Base-by-base conservation (phyloP, 2,329 filamentous ascomycete genomes). In the Arachnopeziza araneosa region DNA sequence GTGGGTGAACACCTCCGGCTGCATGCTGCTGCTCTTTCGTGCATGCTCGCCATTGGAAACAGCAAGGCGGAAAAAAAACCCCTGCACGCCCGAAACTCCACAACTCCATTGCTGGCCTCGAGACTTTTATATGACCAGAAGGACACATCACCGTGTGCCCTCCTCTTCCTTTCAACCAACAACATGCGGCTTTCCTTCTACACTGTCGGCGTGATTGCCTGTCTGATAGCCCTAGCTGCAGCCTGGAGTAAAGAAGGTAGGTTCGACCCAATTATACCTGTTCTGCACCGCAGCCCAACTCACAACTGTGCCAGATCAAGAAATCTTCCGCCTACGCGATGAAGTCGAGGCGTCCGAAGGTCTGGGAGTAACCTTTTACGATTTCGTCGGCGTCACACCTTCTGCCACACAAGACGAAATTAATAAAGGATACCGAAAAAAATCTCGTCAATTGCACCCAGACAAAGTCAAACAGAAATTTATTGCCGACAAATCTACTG, bases 241-340 rank as follows among this genome's bases (percentile, higher is more conserved):
- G 71, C 72, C 52, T 75, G 73, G 73, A 72, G 70, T 50, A 74
- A 74, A 70, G 73, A 74, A 69, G 73, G 72, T 72, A 58, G 54
- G 65, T 69, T 12, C 22, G 14, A 22, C 26, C 32, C 48, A 32
- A 54, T 48, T 5, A 53, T 53, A 26, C 24, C 26, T 24, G 36
- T 23, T 30, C 54, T 24, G 21, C 48, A 4, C 19, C 30, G 6
- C 54, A 22, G 24, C 55, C 56, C 50, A 69, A 54, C 58, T 64
- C 68, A 70, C 71, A 55, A 60, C 55, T 30, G 57, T 30, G 26
- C n/a, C 70, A 96, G 95, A 99, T 77, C 91, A 96, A 73, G 95
- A 99, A 78, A 98, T 99, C 78, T 99, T 99, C 80, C 90, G 92
- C 69, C 82, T 99, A 64, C 88, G 88, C 71, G 92, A 97, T 77